Evolutionary conservation across 2,329 filamentous ascomycete species (phyloP).

Genomic region (Colletotrichum sansevieriae): DNA sequence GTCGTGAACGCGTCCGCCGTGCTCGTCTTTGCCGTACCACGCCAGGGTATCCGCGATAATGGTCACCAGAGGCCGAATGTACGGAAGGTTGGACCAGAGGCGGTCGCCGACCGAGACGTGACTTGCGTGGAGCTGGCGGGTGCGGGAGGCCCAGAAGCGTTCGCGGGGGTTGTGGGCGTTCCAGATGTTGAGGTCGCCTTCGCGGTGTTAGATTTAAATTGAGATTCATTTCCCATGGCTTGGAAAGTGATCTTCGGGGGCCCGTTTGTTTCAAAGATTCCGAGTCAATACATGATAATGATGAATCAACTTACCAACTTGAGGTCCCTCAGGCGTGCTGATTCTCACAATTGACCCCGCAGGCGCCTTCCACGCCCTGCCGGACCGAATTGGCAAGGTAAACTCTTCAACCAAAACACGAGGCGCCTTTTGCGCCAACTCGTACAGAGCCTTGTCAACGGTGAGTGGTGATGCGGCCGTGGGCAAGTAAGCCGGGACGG

Average conservation of each 20-base stretch:
- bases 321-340: conserved; percentile 81
- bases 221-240: too few species aligned
- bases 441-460: conserved; percentile 66
- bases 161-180: conserved; percentile 82
- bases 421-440: conserved; percentile 67
- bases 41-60: conserved; percentile 77
- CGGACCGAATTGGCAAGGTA: conserved; percentile 79
- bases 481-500: conserved; percentile 63
- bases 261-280: not conserved
- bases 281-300: too few species aligned
- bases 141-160: conserved; percentile 84
- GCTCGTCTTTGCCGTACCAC: conserved; percentile 70
- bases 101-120: conserved; percentile 80
- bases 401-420: conserved; percentile 63
- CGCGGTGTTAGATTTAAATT: not conserved
- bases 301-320: conserved; percentile 67
- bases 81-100: conserved; percentile 83
- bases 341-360: conserved; percentile 78
- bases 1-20: conserved; percentile 80
- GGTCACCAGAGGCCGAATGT: conserved; percentile 79
- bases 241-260: too few species aligned
- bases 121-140: conserved; percentile 81
- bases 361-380: conserved; percentile 78
- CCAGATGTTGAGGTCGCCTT: conserved; percentile 86
- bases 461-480: conserved; percentile 57